Base-by-base conservation (phyloP, 345 rosid genomes). In the Salix udensis region DNA sequence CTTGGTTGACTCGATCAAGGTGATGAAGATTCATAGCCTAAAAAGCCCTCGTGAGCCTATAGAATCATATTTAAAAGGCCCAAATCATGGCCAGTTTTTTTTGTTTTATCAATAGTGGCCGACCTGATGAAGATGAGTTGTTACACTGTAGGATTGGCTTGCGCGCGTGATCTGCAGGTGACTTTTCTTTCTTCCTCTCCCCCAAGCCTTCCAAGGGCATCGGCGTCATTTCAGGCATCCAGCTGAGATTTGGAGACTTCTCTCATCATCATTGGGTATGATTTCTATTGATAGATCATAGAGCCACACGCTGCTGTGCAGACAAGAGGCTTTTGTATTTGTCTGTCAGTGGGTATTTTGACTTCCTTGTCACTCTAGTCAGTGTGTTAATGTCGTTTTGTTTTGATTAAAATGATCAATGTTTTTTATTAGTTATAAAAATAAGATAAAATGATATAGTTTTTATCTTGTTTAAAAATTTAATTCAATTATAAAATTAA, bases 191-290 rank as follows among this genome's bases (percentile, higher is more conserved):
- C 60, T 7, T 7, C n/a, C 7, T 19, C 58, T 18, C n/a, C 58
- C 58, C 21, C 31, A 0, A 30, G 24, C 24, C 21, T 0, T 53
- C 23, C 24, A 24, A 0, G 71, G 64, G 36, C 28, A 34, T n/a
- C 31, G 4, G 11, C 2, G 72, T 15, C 37, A 74, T 28, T 74
- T 12, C 6, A 1, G 4, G 2, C 28, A 64, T 14, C 7, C 31
- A 67, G 44, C 71, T 15, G 55, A 2, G 40, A 26, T 10, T 12
- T 37, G 36, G 72, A 44, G 4, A 39, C 26, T 52, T 36, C 65
- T 53, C 10, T 37, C 72, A 52, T 21, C 78, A 67, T 75, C 78
- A 75, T 28, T 53, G 42, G 16, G 31, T 53, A 75, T 53, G 78
- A 75, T 75, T 67, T 55, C 26, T 10, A 21, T 18, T 37, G 55